These are phyloP conservation scores for Diversispora epigaea DNA, from an alignment of 192 early-diverging fungal species.

Conservation along the genomic window DNA sequence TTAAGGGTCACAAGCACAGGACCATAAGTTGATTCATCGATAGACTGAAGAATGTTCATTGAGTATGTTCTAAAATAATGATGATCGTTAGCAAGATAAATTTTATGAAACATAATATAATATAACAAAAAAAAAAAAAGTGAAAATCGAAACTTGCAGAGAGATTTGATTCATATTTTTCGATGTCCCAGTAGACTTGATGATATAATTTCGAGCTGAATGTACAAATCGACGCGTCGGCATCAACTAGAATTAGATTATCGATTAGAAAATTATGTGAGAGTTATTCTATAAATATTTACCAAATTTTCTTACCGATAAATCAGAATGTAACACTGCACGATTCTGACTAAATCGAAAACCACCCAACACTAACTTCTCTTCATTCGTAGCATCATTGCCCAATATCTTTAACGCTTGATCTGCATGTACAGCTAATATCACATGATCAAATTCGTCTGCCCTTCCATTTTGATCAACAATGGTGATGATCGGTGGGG, in stretches of 20 bases:
- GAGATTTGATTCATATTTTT: constrained; percentile 16
- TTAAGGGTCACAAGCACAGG: constrained; percentile 62
- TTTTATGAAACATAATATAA: constrained; percentile 30
- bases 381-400: constrained; percentile 47
- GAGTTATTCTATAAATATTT: not conserved
- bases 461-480: constrained; percentile 38
- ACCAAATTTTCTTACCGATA: constrained; percentile 13
- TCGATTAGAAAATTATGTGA: not conserved
- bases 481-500: constrained; percentile 25
- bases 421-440: constrained; percentile 63
- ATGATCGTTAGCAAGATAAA: constrained; percentile 20
- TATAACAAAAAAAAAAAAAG: not conserved
- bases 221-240: constrained; percentile 47
- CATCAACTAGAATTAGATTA: constrained; percentile 45
- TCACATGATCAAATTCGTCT: constrained; percentile 55
- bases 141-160: not conserved
- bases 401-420: constrained; percentile 56
- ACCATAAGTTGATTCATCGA: constrained; percentile 46
- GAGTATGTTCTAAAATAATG: constrained; percentile 58
- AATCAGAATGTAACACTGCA: constrained; percentile 56
- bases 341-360: constrained; percentile 53
- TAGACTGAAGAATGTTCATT: constrained; percentile 63
- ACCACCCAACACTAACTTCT: constrained; percentile 46
- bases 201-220: constrained; percentile 66
- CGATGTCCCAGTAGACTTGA: constrained; percentile 32